Evolutionary conservation across 2,329 filamentous ascomycete species (phyloP), one percentile per base, ranked within the genome.

Genomic region (Dichotomopilus funicola): DNA sequence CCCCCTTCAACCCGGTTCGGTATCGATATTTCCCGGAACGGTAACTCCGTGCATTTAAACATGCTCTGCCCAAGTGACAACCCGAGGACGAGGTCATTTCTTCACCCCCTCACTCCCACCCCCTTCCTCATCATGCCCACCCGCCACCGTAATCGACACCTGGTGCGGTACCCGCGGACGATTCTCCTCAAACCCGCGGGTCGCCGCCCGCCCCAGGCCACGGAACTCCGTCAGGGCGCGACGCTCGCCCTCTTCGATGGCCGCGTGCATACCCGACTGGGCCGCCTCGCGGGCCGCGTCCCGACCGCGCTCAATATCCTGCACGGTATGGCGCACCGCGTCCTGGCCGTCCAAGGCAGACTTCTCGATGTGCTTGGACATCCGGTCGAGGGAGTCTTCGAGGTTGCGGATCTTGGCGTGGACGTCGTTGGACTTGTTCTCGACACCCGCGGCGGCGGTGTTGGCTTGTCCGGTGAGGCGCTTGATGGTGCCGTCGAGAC

Each of bases 351-450:
- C 43, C 3, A 40, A 43, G 10, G 38, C 49, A 35, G 49, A 50
- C 51, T 34, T 53, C 38, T 52, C 53, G 19, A 53, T 35, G 19
- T 34, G 38, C 12, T n/a, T 37, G n/a, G 41, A 33, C 33, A 56
- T 12, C 33, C 48, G 50, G 12, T 42, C 42, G 12, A 53, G 45
- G 33, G 58, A 47, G 27, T 57, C 49, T 33, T 59, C 55, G 31
- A 59, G 31, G 36, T 37, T 53, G 2, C 52, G 46, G 40, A 54
- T 33, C 40, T 42, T 33, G 12, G 47, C 12, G 11, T 36, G 34
- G 13, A 54, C 9, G 3, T 44, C 46, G 9, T 13, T 37, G 9
- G 46, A 43, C 52, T 49, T 54, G 2, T 7, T 5, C 31, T 43
- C 36, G 6, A 42, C 33, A 1, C 12, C 47, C 5, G 5, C 41